phyloP scores from a whole-genome alignment of 306 rosid genomes.

The Gastrolobium villosum region DNA sequence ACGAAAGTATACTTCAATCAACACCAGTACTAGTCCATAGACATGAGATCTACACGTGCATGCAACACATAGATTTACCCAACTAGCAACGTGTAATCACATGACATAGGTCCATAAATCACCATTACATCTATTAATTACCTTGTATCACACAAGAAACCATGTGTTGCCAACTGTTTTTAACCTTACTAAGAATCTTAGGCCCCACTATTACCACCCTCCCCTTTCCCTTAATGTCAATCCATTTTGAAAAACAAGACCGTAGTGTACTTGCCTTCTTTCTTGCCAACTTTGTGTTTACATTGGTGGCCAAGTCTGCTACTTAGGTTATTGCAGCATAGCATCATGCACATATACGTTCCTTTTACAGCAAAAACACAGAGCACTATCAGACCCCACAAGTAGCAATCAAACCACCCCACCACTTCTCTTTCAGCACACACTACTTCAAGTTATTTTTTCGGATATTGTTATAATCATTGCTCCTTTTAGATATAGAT shows the following conservation, averaged over 20 bases:
- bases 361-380: slow-evolving; percentile 58
- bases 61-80: slow-evolving; percentile 51
- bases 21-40: slow-evolving; percentile 20
- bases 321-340: slow-evolving; percentile 47
- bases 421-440: slow-evolving; percentile 30
- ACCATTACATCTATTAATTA: slow-evolving; percentile 46
- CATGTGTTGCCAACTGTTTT: slow-evolving; percentile 85
- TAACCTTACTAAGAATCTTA: slow-evolving; percentile 50
- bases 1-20: slow-evolving; percentile 33
- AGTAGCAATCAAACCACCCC: slow-evolving; percentile 44
- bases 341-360: slow-evolving; percentile 63
- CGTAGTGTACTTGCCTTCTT: slow-evolving; percentile 64
- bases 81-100: slow-evolving; percentile 69
- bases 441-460: slow-evolving; percentile 38
- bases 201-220: slow-evolving; percentile 49
- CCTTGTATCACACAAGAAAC: slow-evolving; percentile 58
- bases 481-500: slow-evolving; percentile 49
- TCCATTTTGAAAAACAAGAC: slow-evolving; percentile 45
- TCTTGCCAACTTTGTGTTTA: slow-evolving; percentile 53
- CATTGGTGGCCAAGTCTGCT: slow-evolving; percentile 52
- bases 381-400: slow-evolving; percentile 69
- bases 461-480: slow-evolving; percentile 46
- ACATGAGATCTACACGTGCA: slow-evolving; percentile 56
- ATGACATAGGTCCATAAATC: slow-evolving; percentile 70
- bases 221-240: slow-evolving; percentile 25